Percentiles rank a stretch among this genome's conserved stretches.
Conservation (phyloP, 495 filamentous ascomycete species). For the Echria macrotheca region DNA sequence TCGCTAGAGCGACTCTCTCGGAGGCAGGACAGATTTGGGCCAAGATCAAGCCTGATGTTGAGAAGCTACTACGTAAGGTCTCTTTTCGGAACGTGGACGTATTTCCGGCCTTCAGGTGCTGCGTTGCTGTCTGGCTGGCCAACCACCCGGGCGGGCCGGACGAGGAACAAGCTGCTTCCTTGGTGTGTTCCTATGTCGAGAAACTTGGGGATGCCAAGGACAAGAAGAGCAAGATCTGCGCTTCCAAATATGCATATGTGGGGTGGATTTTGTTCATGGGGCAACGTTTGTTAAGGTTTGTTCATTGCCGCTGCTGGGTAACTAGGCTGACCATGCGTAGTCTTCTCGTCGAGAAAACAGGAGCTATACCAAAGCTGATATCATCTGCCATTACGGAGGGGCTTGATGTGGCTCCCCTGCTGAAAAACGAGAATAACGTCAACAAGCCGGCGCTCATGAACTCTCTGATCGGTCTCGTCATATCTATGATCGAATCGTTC, state of each 20-base stretch:
- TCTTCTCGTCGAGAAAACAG: constrained; percentile 14
- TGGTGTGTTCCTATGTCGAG: constrained; percentile 30
- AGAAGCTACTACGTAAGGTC: constrained; percentile 28
- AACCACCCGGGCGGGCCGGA: constrained; percentile 30
- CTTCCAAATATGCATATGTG: too few relatives aligned
- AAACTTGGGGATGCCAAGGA: constrained; percentile 20
- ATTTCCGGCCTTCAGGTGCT: constrained; percentile 40
- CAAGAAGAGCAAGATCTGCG: constrained; percentile 10
- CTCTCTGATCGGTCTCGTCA: too few relatives aligned
- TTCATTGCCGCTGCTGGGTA: too few relatives aligned
- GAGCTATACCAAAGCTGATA: constrained; percentile 10
- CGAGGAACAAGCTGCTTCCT: constrained; percentile 26
- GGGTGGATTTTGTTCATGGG: too few relatives aligned
- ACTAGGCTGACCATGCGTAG: too few relatives aligned
- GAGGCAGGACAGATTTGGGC: constrained; percentile 32
- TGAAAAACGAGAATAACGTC: constrained; percentile 20
- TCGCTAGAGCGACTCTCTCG: constrained; percentile 29
- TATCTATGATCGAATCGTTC: too few relatives aligned
- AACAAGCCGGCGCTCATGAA: constrained; percentile 17
- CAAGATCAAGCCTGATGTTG: constrained; percentile 29
- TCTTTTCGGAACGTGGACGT: constrained; percentile 23
- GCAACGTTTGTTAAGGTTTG: too few relatives aligned
- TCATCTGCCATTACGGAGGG: constrained; percentile 6
- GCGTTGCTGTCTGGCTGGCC: constrained; percentile 32
- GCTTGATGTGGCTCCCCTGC: constrained; percentile 4